phyloP scores from a whole-genome alignment of 2,329 filamentous ascomycete species.

The Beauveria australis region DNA sequence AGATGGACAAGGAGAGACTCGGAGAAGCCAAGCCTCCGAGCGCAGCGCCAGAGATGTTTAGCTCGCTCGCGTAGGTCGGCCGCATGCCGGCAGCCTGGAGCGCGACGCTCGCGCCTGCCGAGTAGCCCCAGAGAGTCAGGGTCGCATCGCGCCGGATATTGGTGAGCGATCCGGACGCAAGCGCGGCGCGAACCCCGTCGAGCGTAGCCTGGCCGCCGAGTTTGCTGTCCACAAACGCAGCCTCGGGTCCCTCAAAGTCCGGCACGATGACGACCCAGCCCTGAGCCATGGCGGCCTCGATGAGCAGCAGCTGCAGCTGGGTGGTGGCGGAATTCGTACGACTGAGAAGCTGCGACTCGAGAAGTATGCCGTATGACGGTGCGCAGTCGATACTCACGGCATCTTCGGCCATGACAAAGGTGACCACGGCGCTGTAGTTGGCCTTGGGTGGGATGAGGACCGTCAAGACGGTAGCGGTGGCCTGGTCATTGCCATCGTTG shows the following conservation, averaged over 20 bases:
- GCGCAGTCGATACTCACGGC: constrained; percentile 25
- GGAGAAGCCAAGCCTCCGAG: neutral
- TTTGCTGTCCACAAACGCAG: neutral
- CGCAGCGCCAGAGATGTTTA: neutral
- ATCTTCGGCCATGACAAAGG: constrained; percentile 30
- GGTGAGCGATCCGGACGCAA: neutral
- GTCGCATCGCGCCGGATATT: neutral
- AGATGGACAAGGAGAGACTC: too few relatives aligned
- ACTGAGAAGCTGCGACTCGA: constrained; percentile 14
- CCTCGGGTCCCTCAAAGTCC: neutral
- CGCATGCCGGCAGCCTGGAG: neutral
- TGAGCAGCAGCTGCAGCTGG: neutral
- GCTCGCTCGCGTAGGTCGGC: neutral
- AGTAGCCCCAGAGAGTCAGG: neutral
- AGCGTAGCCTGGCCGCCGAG: neutral
- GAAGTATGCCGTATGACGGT: neutral
- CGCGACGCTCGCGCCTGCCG: neutral
- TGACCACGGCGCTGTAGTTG: constrained; percentile 19
- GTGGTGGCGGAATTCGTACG: constrained; percentile 26
- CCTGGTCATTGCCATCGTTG: constrained; percentile 21
- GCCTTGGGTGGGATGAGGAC: constrained; percentile 23
- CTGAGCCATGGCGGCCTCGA: neutral
- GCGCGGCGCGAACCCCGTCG: neutral
- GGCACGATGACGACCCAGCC: constrained; percentile 13
- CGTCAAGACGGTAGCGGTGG: constrained; percentile 24